Evolutionary conservation across 2,329 filamentous ascomycete genomes (phyloP), one percentile per base, ranked within the genome.

Genomic region (Sporothrix brasiliensis): DNA sequence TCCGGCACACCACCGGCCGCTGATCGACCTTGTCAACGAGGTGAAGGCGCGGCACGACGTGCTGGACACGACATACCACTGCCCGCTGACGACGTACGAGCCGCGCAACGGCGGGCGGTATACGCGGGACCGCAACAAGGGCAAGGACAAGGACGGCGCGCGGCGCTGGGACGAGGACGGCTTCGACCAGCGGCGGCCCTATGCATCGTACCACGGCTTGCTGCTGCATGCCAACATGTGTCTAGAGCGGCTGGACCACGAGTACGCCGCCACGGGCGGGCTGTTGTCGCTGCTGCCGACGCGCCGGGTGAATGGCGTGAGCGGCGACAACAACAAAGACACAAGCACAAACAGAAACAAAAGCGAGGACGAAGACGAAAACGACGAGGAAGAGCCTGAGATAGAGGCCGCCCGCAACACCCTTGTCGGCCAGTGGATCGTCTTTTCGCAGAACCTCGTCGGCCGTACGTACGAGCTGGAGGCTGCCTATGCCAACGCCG

Each of bases 241-340:
- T 67, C 83, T 89, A 6, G 86, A 88, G 78, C 80, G 85, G 2
- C 81, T 89, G 7, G 87, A 89, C 73, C 85, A 88, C 75, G 86
- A 88, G 76, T 86, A 84, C 74, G 81, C 82, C 56, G 79, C 82
- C 34, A 84, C 85, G 49, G 87, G 87, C 19, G 87, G 87, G 2
- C 78, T 89, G 21, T 79, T 89, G 54, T 82, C 83, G 21, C 78
- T 88, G 9, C 80, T 89, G 0, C 87, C 87, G 0, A 79, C 79
- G 2, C 47, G 16, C 2, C 14, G 16, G 9, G 21, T 21, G 49
- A 16, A 16, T n/a, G 34, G 14, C 47, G 2, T 24, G 49, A 14
- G 9, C 16, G 9, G 34, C 6, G 21, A 24, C 11, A 24, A 16
- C 1, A 49, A 41, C 11, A 19, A 60, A 41, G 19, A 60, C 41